phyloP scores from a whole-genome alignment of 306 rosid genomes.

The Carpinus fangiana region DNA sequence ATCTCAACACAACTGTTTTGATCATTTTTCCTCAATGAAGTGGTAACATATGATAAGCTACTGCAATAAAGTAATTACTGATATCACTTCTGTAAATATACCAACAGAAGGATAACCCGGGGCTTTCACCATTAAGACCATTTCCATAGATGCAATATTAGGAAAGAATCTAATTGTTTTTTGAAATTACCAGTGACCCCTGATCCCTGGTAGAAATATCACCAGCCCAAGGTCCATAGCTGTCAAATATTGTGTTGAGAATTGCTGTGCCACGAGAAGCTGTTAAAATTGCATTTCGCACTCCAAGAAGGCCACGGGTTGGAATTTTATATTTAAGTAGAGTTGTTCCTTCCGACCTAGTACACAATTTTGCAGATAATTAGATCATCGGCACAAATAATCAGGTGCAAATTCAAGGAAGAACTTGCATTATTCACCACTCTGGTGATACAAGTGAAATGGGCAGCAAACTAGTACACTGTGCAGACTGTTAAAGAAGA shows the following conservation, averaged over 20 bases:
- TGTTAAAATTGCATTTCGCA: slow-evolving; percentile 93
- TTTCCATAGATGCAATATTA: neutral
- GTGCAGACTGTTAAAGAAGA: neutral
- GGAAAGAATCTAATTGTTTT: neutral
- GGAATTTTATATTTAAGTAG: slow-evolving; percentile 90
- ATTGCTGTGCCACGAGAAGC: slow-evolving; percentile 98
- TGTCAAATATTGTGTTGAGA: slow-evolving; percentile 87
- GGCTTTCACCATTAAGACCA: slow-evolving; percentile 5
- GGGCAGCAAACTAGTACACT: neutral
- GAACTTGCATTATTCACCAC: neutral
- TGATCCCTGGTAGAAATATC: slow-evolving; percentile 88
- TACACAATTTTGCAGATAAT: slow-evolving; percentile 29
- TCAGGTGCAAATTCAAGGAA: slow-evolving; percentile 6
- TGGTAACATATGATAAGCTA: neutral
- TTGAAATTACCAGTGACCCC: slow-evolving; percentile 83
- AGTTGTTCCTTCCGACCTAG: slow-evolving; percentile 85
- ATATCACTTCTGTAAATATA: neutral
- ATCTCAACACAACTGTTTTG: neutral
- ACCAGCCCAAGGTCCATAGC: slow-evolving; percentile 95
- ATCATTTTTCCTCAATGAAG: neutral
- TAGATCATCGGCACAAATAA: slow-evolving; percentile 18
- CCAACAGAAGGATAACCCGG: neutral
- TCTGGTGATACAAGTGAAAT: neutral
- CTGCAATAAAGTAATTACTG: slow-evolving; percentile 14
- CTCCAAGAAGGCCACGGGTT: slow-evolving; percentile 94